Conservation (phyloP, 2,329 filamentous ascomycete species). For the Colletotrichum sp. region DNA sequence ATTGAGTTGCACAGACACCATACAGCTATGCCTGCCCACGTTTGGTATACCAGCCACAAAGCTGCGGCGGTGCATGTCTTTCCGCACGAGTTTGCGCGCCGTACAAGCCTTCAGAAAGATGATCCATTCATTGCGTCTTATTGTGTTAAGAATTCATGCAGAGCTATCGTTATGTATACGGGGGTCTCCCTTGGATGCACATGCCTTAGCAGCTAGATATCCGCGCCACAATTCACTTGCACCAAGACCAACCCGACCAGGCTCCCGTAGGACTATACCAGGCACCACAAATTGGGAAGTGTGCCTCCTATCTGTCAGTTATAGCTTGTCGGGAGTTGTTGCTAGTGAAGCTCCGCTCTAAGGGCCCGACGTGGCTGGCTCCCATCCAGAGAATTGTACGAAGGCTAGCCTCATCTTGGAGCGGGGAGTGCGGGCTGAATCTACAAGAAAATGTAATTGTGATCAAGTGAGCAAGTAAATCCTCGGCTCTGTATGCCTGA, state of each 20-base stretch:
- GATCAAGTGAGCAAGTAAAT: background rate
- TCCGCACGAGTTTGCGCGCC: background rate
- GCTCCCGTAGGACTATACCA: background rate
- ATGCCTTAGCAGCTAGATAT: background rate
- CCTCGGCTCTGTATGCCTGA: background rate
- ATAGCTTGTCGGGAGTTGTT: background rate
- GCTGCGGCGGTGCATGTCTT: background rate
- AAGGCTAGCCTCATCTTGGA: background rate
- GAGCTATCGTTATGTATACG: background rate
- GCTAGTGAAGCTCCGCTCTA: background rate
- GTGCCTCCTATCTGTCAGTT: background rate
- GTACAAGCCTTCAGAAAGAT: background rate
- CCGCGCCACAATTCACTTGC: background rate
- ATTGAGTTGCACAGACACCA: background rate
- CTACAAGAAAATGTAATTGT: background rate
- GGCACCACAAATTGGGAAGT: background rate
- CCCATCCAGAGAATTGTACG: background rate
- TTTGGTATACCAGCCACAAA: background rate
- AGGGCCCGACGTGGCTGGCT: background rate
- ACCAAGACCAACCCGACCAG: background rate
- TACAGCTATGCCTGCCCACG: background rate
- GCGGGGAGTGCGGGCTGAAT: background rate
- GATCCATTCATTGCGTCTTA: background rate
- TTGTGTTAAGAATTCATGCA: background rate
- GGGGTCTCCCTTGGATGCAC: background rate